Evolutionary conservation across 306 rosid genomes (phyloP).

Genomic region (Ochetophila trinervis): DNA sequence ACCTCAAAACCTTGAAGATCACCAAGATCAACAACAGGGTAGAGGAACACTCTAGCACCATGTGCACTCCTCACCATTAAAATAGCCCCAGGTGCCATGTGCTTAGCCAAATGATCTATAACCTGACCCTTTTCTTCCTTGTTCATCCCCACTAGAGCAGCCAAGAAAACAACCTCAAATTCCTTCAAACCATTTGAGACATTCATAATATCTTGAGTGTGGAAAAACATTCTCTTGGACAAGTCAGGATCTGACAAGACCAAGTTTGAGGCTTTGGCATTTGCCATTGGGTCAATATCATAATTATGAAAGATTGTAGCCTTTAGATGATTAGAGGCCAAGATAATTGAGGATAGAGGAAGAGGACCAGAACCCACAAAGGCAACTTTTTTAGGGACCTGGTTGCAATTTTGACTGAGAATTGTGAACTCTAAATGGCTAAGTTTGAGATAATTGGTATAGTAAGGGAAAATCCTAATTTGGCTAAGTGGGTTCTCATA

Average conservation of each 20-base stretch:
- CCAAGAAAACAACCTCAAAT: slow-evolving; percentile 32
- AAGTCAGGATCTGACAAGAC: slow-evolving; percentile 27
- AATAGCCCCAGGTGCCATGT: slow-evolving; percentile 29
- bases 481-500: slow-evolving; percentile 41
- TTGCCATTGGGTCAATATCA: slow-evolving; percentile 30
- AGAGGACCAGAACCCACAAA: slow-evolving; percentile 43
- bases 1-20: slow-evolving; percentile 31
- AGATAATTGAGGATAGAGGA: slow-evolving; percentile 35
- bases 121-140: slow-evolving; percentile 28
- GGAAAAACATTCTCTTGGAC: slow-evolving; percentile 31
- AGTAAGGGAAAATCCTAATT: slow-evolving; percentile 63
- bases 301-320: slow-evolving; percentile 28
- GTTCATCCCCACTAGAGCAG: slow-evolving; percentile 34
- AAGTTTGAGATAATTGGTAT: slow-evolving; percentile 35
- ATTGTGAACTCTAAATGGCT: slow-evolving; percentile 29
- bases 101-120: slow-evolving; percentile 27
- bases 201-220: slow-evolving; percentile 26
- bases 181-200: slow-evolving; percentile 23
- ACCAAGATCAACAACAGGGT: slow-evolving; percentile 33
- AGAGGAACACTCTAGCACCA: slow-evolving; percentile 36
- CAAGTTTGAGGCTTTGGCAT: slow-evolving; percentile 24
- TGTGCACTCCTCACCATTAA: slow-evolving; percentile 38
- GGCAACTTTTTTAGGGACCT: slow-evolving; percentile 22
- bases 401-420: slow-evolving; percentile 15
- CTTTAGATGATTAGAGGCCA: slow-evolving; percentile 23